Conservation (phyloP, 768 basidiomycete species). For the Nidula microcarpa region DNA sequence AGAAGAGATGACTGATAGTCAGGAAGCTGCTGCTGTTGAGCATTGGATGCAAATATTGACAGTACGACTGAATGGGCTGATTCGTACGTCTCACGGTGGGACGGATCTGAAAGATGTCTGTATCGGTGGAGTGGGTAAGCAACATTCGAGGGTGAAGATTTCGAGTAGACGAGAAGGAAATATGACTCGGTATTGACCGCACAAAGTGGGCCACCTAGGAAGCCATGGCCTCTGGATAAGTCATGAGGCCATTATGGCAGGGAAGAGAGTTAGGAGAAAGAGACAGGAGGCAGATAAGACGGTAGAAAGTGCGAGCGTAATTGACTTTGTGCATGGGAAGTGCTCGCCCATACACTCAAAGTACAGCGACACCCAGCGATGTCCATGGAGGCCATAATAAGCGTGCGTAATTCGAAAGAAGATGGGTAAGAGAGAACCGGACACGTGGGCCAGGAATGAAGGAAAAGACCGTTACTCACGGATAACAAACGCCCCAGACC, state of each 20-base stretch:
- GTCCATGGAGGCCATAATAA: neutral
- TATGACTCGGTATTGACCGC: neutral
- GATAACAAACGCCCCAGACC: slow-evolving; percentile 60
- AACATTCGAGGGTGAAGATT: neutral
- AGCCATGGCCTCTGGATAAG: too few species aligned
- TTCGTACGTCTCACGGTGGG: slow-evolving; percentile 77
- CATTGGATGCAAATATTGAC: slow-evolving; percentile 64
- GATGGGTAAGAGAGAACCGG: slow-evolving; percentile 2
- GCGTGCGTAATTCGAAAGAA: neutral
- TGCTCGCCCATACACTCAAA: neutral
- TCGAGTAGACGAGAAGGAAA: neutral
- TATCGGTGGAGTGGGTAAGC: neutral
- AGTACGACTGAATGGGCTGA: slow-evolving; percentile 84
- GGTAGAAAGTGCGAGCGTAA: too few species aligned
- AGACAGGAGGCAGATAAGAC: too few species aligned
- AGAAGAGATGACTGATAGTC: slow-evolving; percentile 2
- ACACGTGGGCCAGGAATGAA: neutral
- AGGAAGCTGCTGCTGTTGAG: slow-evolving; percentile 23
- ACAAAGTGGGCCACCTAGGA: neutral
- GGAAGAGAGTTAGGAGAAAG: too few species aligned
- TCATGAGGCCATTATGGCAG: too few species aligned
- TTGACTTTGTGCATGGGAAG: neutral
- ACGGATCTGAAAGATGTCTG: slow-evolving; percentile 59
- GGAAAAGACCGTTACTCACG: slow-evolving; percentile 42
- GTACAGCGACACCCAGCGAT: neutral